Conservation (phyloP, 2,329 filamentous ascomycete genomes). For the Venturia carpophila region DNA sequence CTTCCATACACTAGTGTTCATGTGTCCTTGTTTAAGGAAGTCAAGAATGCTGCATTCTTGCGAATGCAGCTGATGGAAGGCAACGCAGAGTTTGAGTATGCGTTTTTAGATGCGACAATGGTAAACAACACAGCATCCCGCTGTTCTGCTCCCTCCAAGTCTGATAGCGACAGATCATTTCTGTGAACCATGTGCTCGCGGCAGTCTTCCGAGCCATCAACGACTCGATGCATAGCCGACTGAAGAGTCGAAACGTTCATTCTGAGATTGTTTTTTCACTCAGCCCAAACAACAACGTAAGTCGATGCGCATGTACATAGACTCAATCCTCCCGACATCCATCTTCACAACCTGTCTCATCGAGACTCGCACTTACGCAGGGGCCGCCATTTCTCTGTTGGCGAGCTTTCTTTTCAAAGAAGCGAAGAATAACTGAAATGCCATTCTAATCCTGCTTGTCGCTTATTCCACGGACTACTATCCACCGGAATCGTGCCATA, state of each 20-base stretch:
- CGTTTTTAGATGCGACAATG: conserved; percentile 78
- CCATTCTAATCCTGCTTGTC: conserved; percentile 18
- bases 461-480: conserved; percentile 12
- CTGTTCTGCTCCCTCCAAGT: not conserved
- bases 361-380: conserved; percentile 12
- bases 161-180: conserved; percentile 48
- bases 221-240: conserved; percentile 49
- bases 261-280: conserved; percentile 79
- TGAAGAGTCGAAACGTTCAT: conserved; percentile 79
- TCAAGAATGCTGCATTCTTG: conserved; percentile 70
- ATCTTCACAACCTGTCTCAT: conserved; percentile 2
- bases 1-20: conserved; percentile 63
- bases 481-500: conserved; percentile 1
- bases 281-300: conserved; percentile 74
- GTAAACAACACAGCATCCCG: conserved; percentile 36
- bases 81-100: conserved; percentile 84
- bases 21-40: conserved; percentile 64
- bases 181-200: conserved; percentile 63
- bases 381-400: conserved; percentile 17
- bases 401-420: conserved; percentile 13
- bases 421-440: conserved; percentile 17
- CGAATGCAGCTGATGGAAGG: conserved; percentile 77
- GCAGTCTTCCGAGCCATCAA: conserved; percentile 72
- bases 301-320: conserved; percentile 22
- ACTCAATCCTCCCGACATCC: not conserved